These are phyloP conservation scores for Morella rubra DNA, from an alignment of 306 rosid species.

Conservation along the genomic window DNA sequence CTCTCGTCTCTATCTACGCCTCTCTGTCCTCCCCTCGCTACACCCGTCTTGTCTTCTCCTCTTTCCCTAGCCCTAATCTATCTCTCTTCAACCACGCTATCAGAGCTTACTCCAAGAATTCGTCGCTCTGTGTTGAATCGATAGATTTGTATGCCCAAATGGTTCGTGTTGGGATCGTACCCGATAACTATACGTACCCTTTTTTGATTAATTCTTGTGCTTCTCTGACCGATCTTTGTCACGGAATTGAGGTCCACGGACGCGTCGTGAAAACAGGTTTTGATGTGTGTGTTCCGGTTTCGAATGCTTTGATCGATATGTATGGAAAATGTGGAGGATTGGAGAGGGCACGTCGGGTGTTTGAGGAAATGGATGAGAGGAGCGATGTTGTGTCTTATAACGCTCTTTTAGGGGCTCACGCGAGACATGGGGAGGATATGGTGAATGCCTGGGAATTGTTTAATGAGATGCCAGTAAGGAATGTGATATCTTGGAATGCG, in stretches of 20 bases:
- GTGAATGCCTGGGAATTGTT: slow-evolving; percentile 9
- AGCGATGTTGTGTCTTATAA: slow-evolving; percentile 27
- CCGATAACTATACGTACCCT: slow-evolving; percentile 24
- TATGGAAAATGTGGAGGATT: slow-evolving; percentile 26
- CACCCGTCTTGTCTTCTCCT: slow-evolving; percentile 19
- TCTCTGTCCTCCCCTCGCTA: slow-evolving; percentile 15
- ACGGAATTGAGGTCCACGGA: slow-evolving; percentile 23
- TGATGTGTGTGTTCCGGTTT: slow-evolving; percentile 17
- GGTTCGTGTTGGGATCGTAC: slow-evolving; percentile 12
- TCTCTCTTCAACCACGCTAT: slow-evolving; percentile 31
- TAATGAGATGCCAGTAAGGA: slow-evolving; percentile 2
- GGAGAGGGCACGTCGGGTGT: slow-evolving; percentile 10
- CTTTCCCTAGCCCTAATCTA: slow-evolving; percentile 23
- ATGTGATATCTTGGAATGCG: slow-evolving; percentile 29
- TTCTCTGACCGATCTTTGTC: not conserved
- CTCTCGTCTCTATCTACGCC: slow-evolving; percentile 27
- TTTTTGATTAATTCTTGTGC: slow-evolving; percentile 26
- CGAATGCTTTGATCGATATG: slow-evolving; percentile 29
- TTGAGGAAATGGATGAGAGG: slow-evolving; percentile 22
- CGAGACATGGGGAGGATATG: slow-evolving; percentile 15
- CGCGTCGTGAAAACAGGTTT: slow-evolving; percentile 24
- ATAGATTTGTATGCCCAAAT: slow-evolving; percentile 10
- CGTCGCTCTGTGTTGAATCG: slow-evolving; percentile 2
- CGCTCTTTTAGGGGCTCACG: slow-evolving; percentile 28
- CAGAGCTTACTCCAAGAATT: slow-evolving; percentile 16